These are phyloP conservation scores for Panicum miliaceum DNA, from an alignment of 176 grass and related monocot genomes.

Conservation along the genomic window DNA sequence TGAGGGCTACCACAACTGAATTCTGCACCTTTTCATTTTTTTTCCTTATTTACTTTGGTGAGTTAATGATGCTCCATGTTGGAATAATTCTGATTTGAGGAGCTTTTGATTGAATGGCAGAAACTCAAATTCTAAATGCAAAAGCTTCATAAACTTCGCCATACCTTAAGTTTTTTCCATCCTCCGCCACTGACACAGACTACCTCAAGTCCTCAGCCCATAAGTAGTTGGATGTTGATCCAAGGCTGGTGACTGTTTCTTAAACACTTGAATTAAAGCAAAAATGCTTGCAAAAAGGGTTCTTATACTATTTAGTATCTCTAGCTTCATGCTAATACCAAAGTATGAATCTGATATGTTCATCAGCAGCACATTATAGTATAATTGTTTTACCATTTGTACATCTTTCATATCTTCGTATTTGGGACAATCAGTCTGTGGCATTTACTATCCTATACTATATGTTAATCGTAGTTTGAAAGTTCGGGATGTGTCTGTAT, in stretches of 20 bases:
- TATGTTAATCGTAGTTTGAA: neutral
- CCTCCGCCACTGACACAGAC: too few relatives aligned
- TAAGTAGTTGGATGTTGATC: neutral
- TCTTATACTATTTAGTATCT: constrained; percentile 8
- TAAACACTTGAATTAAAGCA: neutral
- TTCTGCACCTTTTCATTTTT: too few relatives aligned
- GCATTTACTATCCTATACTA: neutral
- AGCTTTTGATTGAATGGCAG: too few relatives aligned
- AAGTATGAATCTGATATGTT: constrained; percentile 18
- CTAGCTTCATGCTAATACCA: neutral
- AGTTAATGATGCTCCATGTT: too few relatives aligned
- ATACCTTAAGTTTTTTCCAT: too few relatives aligned
- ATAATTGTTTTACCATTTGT: neutral
- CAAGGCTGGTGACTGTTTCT: constrained; percentile 1
- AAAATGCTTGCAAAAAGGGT: neutral
- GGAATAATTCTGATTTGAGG: too few relatives aligned
- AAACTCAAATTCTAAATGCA: too few relatives aligned
- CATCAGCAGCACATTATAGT: neutral
- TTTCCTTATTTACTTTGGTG: too few relatives aligned
- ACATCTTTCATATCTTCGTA: neutral
- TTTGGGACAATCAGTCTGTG: neutral
- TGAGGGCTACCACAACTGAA: too few relatives aligned
- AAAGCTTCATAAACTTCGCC: too few relatives aligned
- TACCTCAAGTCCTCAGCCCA: neutral
- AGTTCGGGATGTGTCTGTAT: neutral